Evolutionary conservation across 2,329 filamentous ascomycete genomes (phyloP).

Genomic region (Exophiala spinifera): DNA sequence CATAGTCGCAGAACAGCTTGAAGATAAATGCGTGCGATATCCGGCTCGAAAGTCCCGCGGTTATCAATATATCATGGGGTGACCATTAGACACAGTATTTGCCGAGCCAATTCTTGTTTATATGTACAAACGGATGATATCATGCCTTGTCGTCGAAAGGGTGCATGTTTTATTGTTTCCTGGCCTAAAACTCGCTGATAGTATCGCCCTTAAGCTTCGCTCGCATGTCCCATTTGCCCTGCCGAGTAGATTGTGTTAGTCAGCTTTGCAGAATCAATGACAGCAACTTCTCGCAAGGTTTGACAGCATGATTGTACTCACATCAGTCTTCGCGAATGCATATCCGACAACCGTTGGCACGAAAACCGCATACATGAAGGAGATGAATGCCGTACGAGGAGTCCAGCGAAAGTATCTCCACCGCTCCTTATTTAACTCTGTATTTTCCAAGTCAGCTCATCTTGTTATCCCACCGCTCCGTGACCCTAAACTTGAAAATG

Average conservation of each 20-base stretch:
- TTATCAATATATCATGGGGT: neutral
- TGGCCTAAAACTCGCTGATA: constrained; percentile 68
- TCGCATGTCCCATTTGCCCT: constrained; percentile 84
- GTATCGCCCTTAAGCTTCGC: constrained; percentile 86
- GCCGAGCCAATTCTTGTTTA: neutral
- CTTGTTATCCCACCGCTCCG: neutral
- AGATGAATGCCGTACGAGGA: constrained; percentile 72
- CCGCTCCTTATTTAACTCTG: constrained; percentile 66
- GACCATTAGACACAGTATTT: neutral
- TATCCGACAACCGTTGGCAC: constrained; percentile 70
- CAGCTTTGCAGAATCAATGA: constrained; percentile 3
- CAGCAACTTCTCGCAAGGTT: neutral
- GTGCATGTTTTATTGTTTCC: neutral
- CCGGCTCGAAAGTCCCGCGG: neutral
- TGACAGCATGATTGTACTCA: constrained; percentile 53
- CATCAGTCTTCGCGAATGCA: constrained; percentile 77
- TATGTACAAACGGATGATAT: constrained; percentile 15
- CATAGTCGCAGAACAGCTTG: too few relatives aligned
- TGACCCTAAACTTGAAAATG: neutral
- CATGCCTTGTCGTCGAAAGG: neutral
- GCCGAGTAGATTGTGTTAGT: constrained; percentile 25
- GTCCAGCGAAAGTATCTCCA: constrained; percentile 97
- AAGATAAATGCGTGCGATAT: too few relatives aligned
- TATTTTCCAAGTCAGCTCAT: constrained; percentile 42
- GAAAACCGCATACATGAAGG: constrained; percentile 70